Evolutionary conservation across 2,329 filamentous ascomycete genomes (phyloP).

Genomic region (Berkeleyomyces rouxiae): DNA sequence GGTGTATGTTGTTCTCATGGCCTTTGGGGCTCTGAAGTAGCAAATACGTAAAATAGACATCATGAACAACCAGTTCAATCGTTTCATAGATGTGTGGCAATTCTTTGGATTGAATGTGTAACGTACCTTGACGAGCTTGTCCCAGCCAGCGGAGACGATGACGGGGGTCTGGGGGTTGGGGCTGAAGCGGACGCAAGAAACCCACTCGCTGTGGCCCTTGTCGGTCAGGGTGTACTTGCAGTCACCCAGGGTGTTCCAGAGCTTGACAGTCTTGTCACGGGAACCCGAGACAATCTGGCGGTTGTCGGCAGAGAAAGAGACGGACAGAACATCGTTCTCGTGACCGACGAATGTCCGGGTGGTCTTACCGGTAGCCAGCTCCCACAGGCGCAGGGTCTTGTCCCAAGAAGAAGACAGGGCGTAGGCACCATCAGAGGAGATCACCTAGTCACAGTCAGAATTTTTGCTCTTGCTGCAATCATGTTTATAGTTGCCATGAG

Average conservation of each 20-base stretch:
- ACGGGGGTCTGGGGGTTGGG: constrained; percentile 99
- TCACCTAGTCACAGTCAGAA: constrained; percentile 45
- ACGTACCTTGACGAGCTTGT: constrained; percentile 99
- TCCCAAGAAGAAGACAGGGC: constrained; percentile 98
- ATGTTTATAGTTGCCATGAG: background rate
- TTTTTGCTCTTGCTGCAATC: constrained; percentile 3
- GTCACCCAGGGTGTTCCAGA: constrained; percentile 99
- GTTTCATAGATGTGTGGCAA: background rate
- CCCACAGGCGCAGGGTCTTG: constrained; percentile 99
- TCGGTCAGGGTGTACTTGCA: constrained; percentile 99
- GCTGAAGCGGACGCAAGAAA: constrained; percentile 98
- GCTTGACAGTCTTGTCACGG: constrained; percentile 97
- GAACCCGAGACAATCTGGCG: constrained; percentile 98
- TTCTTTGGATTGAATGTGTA: constrained; percentile 11
- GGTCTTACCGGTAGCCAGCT: constrained; percentile 91
- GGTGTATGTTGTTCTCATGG: constrained; percentile 98
- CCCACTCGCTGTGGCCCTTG: constrained; percentile 99
- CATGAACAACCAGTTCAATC: constrained; percentile 40
- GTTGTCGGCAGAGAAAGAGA: constrained; percentile 99
- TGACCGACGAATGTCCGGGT: constrained; percentile 98
- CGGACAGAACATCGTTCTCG: constrained; percentile 98
- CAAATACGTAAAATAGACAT: constrained; percentile 97
- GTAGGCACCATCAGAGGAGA: constrained; percentile 98
- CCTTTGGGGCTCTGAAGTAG: constrained; percentile 95
- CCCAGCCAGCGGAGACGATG: constrained; percentile 96